Evolutionary conservation across 1,284 basidiomycete genomes (phyloP).

Genomic region (Cryptococcus amylolentus): DNA sequence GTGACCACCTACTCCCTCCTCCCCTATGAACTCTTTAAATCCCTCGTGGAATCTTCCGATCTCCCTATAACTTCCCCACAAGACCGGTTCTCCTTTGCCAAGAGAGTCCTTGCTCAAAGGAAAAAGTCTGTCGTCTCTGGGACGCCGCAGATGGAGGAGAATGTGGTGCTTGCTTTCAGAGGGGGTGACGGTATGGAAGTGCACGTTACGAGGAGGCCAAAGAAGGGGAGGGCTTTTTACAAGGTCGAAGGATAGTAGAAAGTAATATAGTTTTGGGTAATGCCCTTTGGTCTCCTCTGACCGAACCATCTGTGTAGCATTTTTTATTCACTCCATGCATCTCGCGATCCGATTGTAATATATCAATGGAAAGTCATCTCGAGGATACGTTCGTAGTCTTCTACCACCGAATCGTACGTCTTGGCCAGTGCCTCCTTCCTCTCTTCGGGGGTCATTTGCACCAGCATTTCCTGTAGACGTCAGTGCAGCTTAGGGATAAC

Average conservation of each 20-base stretch:
- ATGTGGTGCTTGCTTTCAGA: slow-evolving; percentile 77
- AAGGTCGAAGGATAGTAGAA: slow-evolving; percentile 64
- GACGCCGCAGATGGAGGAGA: slow-evolving; percentile 55
- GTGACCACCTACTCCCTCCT: slow-evolving; percentile 45
- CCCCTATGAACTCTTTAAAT: slow-evolving; percentile 48
- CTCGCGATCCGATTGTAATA: background rate
- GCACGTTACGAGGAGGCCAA: slow-evolving; percentile 77
- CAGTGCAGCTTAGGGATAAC: background rate
- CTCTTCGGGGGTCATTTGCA: slow-evolving; percentile 79
- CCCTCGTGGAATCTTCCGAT: slow-evolving; percentile 36
- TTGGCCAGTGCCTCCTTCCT: slow-evolving; percentile 84
- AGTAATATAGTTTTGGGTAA: background rate
- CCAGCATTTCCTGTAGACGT: slow-evolving; percentile 69
- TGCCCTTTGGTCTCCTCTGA: background rate
- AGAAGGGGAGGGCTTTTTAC: slow-evolving; percentile 66
- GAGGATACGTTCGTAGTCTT: slow-evolving; percentile 82
- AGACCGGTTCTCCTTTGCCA: slow-evolving; percentile 80
- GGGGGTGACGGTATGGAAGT: slow-evolving; percentile 66
- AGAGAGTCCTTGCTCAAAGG: slow-evolving; percentile 74
- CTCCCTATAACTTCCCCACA: slow-evolving; percentile 60
- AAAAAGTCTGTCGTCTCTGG: slow-evolving; percentile 58
- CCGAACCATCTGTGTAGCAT: slow-evolving; percentile 2
- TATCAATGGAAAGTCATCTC: slow-evolving; percentile 48
- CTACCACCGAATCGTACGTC: slow-evolving; percentile 81
- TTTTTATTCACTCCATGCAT: background rate